phyloP scores from a whole-genome alignment of 202 grass and related monocot genomes.

The Zoysia matrella region DNA sequence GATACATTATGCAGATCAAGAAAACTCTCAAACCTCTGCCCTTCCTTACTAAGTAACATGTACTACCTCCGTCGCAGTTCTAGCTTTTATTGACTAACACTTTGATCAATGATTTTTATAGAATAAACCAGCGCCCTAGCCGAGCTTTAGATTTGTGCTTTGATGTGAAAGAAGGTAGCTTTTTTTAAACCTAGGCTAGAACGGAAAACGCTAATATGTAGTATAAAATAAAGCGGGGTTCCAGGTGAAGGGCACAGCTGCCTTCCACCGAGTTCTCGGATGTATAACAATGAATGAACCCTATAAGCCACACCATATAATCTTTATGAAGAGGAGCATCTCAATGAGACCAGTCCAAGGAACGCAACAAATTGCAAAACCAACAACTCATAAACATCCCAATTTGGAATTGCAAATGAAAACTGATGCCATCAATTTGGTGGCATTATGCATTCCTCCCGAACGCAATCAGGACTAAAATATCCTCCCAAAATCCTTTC shows the following conservation, averaged over 20 bases:
- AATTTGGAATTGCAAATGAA: conserved; percentile 62
- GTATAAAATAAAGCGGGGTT: not conserved
- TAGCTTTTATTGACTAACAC: too few relatives aligned
- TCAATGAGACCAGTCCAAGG: conserved; percentile 31
- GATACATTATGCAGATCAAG: too few relatives aligned
- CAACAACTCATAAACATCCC: conserved; percentile 22
- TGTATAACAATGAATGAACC: conserved; percentile 34
- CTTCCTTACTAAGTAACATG: too few relatives aligned
- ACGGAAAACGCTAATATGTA: not conserved
- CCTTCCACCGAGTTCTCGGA: not conserved
- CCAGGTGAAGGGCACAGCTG: not conserved
- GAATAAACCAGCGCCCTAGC: too few relatives aligned
- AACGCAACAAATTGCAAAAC: conserved; percentile 49
- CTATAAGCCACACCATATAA: conserved; percentile 41
- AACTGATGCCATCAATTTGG: conserved; percentile 60
- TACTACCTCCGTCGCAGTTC: too few relatives aligned
- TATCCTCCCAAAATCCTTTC: conserved; percentile 85
- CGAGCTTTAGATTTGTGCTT: too few relatives aligned
- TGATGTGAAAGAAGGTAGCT: too few relatives aligned
- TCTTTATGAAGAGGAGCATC: conserved; percentile 26
- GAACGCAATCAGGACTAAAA: conserved; percentile 42
- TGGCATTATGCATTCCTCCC: conserved; percentile 48
- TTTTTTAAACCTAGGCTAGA: too few relatives aligned
- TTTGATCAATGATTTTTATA: too few relatives aligned
- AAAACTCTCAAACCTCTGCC: too few relatives aligned